phyloP scores from a whole-genome alignment of 176 grass and related monocot species.

The Oryza meridionalis region DNA sequence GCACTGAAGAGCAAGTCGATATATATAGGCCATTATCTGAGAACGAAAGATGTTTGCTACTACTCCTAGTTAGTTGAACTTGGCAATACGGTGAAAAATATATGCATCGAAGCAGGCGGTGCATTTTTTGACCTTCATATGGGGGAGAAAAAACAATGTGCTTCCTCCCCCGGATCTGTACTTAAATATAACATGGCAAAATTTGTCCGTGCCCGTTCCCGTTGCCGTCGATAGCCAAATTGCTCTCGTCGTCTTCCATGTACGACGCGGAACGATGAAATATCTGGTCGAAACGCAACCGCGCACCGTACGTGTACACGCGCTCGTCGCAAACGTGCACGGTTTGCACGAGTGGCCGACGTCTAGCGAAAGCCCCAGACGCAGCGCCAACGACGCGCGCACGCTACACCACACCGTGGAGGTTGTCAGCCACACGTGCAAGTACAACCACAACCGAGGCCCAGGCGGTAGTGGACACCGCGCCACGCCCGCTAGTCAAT shows the following conservation, averaged over 20 bases:
- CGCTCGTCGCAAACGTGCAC: not conserved
- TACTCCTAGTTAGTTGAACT: too few relatives aligned
- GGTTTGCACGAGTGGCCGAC: not conserved
- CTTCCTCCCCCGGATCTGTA: too few relatives aligned
- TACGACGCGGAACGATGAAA: not conserved
- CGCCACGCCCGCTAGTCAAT: not conserved
- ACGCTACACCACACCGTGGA: not conserved
- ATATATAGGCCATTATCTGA: not conserved
- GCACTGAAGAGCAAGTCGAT: slow-evolving; percentile 19
- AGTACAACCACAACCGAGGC: not conserved
- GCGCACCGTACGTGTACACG: not conserved
- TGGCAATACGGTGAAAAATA: too few relatives aligned
- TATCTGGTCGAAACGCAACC: not conserved
- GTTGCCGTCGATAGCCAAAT: too few relatives aligned
- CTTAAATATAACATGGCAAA: too few relatives aligned
- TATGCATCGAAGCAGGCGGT: too few relatives aligned
- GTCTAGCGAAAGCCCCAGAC: too few relatives aligned
- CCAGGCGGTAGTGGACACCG: not conserved
- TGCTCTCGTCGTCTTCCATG: too few relatives aligned
- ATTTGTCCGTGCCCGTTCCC: too few relatives aligned
- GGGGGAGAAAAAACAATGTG: too few relatives aligned
- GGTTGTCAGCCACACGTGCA: slow-evolving; percentile 1
- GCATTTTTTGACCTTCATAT: too few relatives aligned
- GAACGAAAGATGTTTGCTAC: not conserved
- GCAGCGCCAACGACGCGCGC: not conserved